Conservation (phyloP, 2,329 filamentous ascomycete species). For the Purpureocillium lavendulum region DNA sequence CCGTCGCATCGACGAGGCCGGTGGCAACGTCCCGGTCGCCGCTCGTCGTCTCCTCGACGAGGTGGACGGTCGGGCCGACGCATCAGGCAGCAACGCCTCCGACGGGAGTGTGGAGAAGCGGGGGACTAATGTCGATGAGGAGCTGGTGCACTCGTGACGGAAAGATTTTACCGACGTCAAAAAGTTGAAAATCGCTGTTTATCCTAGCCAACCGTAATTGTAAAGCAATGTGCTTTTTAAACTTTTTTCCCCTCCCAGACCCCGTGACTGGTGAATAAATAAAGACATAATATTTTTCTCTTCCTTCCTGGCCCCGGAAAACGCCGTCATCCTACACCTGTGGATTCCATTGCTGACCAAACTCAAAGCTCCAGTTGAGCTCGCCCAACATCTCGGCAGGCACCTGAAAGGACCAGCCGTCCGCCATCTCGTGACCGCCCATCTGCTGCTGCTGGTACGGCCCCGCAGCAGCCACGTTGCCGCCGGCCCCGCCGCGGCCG, state of each 20-base stretch:
- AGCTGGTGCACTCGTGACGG: too few relatives aligned
- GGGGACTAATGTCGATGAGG: not conserved
- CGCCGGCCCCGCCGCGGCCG: too few relatives aligned
- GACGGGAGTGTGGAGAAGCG: not conserved
- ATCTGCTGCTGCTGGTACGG: not conserved
- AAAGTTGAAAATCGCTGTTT: too few relatives aligned
- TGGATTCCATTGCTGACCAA: constrained; percentile 1
- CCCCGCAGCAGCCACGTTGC: not conserved
- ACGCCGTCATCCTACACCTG: not conserved
- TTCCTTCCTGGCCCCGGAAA: too few relatives aligned
- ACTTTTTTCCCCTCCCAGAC: too few relatives aligned
- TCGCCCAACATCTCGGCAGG: constrained; percentile 38
- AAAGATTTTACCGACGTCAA: too few relatives aligned
- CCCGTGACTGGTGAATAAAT: too few relatives aligned
- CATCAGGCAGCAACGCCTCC: not conserved
- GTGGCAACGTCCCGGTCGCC: constrained; percentile 12
- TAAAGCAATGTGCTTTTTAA: too few relatives aligned
- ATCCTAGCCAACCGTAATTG: too few relatives aligned
- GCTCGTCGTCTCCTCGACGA: constrained; percentile 12
- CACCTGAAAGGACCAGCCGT: constrained; percentile 27
- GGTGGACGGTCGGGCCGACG: constrained; percentile 5
- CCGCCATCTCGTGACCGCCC: constrained; percentile 1
- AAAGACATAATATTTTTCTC: too few relatives aligned
- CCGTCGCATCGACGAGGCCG: constrained; percentile 11
- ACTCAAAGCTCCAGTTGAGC: constrained; percentile 10